Evolutionary conservation across 371 early-diverging fungal species (phyloP).

Genomic region (Mortierella sp.): DNA sequence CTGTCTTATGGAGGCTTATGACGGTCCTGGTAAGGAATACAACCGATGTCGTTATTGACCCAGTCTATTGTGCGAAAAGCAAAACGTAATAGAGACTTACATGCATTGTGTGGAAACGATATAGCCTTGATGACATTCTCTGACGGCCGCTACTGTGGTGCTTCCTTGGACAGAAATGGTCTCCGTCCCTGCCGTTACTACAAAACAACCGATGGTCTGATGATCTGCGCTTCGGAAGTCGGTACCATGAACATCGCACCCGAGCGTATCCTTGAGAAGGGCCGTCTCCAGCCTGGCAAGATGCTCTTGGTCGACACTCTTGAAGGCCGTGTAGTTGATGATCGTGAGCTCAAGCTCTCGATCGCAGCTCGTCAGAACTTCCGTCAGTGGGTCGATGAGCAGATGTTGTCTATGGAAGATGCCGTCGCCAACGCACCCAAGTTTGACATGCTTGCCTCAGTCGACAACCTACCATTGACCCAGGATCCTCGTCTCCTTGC

Average conservation of each 20-base stretch:
- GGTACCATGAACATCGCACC: slow-evolving; percentile 90
- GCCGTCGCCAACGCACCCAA: slow-evolving; percentile 58
- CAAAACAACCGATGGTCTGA: slow-evolving; percentile 88
- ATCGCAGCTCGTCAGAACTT: slow-evolving; percentile 79
- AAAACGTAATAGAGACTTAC: background rate
- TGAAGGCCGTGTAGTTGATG: slow-evolving; percentile 91
- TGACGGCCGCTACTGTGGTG: slow-evolving; percentile 97
- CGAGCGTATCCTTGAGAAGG: slow-evolving; percentile 84
- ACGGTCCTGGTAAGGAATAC: slow-evolving; percentile 77
- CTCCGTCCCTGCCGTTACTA: slow-evolving; percentile 97
- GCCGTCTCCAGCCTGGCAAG: slow-evolving; percentile 94
- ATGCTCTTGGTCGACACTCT: slow-evolving; percentile 97
- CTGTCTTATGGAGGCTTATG: slow-evolving; percentile 98
- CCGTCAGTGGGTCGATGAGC: slow-evolving; percentile 83
- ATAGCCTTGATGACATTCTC: slow-evolving; percentile 94
- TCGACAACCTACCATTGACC: slow-evolving; percentile 40
- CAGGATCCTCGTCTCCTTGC: slow-evolving; percentile 87
- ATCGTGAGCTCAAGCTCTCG: slow-evolving; percentile 84
- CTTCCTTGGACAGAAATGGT: slow-evolving; percentile 95
- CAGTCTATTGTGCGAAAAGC: too few relatives aligned
- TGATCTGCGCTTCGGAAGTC: slow-evolving; percentile 98
- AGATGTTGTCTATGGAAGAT: slow-evolving; percentile 78
- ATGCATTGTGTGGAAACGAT: background rate
- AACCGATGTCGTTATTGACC: too few relatives aligned
- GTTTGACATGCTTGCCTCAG: slow-evolving; percentile 33